A percentile compares a stretch with the other conserved stretches of the same genome.
Conservation (phyloP, 176 grass and related monocot species). For the Luzula sylvatica region DNA sequence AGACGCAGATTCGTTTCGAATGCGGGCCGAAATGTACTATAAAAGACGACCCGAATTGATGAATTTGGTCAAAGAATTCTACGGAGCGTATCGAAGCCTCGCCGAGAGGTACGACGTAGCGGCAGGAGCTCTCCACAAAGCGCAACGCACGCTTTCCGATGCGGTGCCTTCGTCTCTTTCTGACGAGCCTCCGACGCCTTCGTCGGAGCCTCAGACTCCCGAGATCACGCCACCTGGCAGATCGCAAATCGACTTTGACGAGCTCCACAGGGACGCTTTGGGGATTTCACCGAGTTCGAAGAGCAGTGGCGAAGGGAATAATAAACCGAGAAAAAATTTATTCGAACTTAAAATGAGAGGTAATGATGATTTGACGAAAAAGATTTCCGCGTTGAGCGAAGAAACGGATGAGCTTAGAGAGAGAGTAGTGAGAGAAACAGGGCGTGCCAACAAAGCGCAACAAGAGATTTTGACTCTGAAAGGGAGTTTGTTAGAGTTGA, state of each 20-base stretch:
- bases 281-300: neutral
- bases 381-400: slow-evolving; percentile 7
- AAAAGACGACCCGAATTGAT: slow-evolving; percentile 20
- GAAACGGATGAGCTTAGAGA: slow-evolving; percentile 13
- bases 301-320: neutral
- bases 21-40: slow-evolving; percentile 15
- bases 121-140: slow-evolving; percentile 11
- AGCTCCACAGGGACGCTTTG: neutral
- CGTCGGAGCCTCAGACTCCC: slow-evolving; percentile 12
- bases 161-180: slow-evolving; percentile 7
- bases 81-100: slow-evolving; percentile 10
- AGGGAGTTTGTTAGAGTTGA: slow-evolving; percentile 13
- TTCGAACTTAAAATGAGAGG: slow-evolving; percentile 11
- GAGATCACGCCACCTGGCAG: slow-evolving; percentile 3
- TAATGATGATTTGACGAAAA: too few species aligned
- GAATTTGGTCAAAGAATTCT: slow-evolving; percentile 15
- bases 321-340: slow-evolving; percentile 15
- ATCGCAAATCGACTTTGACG: neutral
- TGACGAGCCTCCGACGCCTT: slow-evolving; percentile 12
- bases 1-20: slow-evolving; percentile 23
- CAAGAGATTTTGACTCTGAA: slow-evolving; percentile 16
- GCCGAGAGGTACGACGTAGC: slow-evolving; percentile 19
- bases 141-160: slow-evolving; percentile 3
- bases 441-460: slow-evolving; percentile 12
- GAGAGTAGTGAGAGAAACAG: slow-evolving; percentile 4